Conservation (phyloP, 352 stramenopile species). For the Thraustotheca clavata region DNA sequence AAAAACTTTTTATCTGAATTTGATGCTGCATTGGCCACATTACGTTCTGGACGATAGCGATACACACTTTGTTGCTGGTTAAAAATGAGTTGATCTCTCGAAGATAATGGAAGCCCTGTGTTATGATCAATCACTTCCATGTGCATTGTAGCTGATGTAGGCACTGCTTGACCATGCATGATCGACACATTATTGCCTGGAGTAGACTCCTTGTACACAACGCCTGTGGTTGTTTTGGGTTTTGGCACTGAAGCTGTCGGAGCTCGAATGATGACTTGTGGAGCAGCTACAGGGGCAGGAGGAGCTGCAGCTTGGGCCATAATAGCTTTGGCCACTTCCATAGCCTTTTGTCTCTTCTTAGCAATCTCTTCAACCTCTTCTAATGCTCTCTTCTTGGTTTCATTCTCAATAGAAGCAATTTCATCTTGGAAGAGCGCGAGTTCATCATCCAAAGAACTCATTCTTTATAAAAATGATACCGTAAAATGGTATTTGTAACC, state of each 20-base stretch:
- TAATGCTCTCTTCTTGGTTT: constrained; percentile 30
- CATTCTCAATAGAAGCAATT: constrained; percentile 62
- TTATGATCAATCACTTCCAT: constrained; percentile 57
- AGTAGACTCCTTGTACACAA: no score
- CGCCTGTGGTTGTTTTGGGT: constrained; percentile 39
- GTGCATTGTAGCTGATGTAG: constrained; percentile 17
- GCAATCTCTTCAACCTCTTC: constrained; percentile 26
- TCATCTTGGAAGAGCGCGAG: constrained; percentile 78
- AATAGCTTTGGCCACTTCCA: constrained; percentile 14
- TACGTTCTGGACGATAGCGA: constrained; percentile 59
- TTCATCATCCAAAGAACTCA: constrained; percentile 68
- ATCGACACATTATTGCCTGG: constrained; percentile 6
- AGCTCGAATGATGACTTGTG: constrained; percentile 31
- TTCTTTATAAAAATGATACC: no score
- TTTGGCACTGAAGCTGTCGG: constrained; percentile 53
- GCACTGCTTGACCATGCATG: constrained; percentile 17
- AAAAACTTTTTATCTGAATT: constrained; percentile 46
- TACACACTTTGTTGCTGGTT: constrained; percentile 80
- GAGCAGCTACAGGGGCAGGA: not conserved
- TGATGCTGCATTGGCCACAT: constrained; percentile 8
- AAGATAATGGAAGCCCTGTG: constrained; percentile 48
- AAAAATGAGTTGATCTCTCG: constrained; percentile 71
- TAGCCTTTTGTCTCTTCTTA: constrained; percentile 28
- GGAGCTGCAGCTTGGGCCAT: constrained; percentile 18
- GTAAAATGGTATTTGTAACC: not conserved